These are phyloP conservation scores for Lachnellula hyalina DNA, from an alignment of 2,329 filamentous ascomycete species.

Conservation along the genomic window DNA sequence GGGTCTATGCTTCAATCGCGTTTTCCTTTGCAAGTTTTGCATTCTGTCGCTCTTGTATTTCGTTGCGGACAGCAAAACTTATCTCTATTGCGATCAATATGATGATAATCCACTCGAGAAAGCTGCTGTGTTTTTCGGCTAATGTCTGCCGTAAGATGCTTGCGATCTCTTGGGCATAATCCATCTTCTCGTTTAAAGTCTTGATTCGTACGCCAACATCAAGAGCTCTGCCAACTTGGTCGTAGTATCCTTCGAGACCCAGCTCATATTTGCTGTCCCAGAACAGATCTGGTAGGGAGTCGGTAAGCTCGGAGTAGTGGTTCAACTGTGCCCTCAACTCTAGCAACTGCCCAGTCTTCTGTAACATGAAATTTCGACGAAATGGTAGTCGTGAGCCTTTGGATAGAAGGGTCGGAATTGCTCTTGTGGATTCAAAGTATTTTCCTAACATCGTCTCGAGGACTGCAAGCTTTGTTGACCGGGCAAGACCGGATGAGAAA, in stretches of 20 bases:
- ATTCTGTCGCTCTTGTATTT: constrained; percentile 20
- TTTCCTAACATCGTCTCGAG: constrained; percentile 75
- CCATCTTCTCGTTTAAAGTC: constrained; percentile 92
- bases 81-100: constrained; percentile 90
- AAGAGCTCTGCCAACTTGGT: constrained; percentile 82
- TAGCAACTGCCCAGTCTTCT: constrained; percentile 89
- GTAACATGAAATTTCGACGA: constrained; percentile 73
- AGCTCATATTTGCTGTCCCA: constrained; percentile 91
- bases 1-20: not conserved
- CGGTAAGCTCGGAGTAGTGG: constrained; percentile 93
- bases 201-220: constrained; percentile 91
- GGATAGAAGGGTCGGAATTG: constrained; percentile 74
- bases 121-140: constrained; percentile 82
- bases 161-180: constrained; percentile 94
- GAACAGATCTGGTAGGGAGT: constrained; percentile 91
- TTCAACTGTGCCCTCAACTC: constrained; percentile 88
- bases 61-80: constrained; percentile 70
- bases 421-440: constrained; percentile 82
- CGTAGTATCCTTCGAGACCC: constrained; percentile 89
- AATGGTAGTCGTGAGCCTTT: constrained; percentile 59
- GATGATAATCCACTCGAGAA: constrained; percentile 95
- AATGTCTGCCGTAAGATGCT: constrained; percentile 81
- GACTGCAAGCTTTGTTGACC: constrained; percentile 89
- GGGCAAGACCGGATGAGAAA: constrained; percentile 88
- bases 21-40: constrained; percentile 3